These are phyloP conservation scores for Emergomyces africanus DNA, from an alignment of 2,329 filamentous ascomycete genomes.

Conservation along the genomic window DNA sequence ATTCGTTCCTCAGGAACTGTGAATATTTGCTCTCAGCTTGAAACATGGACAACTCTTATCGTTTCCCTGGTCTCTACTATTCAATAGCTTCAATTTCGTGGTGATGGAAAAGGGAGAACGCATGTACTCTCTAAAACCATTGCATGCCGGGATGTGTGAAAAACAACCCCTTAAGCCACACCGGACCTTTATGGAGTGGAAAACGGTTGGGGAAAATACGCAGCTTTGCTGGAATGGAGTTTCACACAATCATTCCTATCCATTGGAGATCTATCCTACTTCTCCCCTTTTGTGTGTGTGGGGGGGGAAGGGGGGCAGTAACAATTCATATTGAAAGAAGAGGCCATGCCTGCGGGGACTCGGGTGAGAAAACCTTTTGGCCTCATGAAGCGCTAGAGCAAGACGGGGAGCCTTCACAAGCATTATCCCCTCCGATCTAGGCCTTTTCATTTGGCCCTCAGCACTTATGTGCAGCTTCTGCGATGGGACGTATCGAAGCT, in stretches of 20 bases:
- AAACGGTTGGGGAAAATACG: neutral
- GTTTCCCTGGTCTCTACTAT: neutral
- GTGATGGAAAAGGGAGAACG: neutral
- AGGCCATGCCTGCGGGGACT: neutral
- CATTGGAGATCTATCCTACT: neutral
- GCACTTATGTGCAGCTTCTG: neutral
- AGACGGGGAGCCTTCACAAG: neutral
- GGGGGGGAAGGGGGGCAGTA: neutral
- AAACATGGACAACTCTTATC: neutral
- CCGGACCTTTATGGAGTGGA: neutral
- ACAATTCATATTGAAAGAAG: neutral
- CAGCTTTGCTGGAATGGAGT: neutral
- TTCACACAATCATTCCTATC: neutral
- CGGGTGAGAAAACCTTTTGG: neutral
- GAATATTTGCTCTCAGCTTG: neutral
- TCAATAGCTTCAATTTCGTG: neutral
- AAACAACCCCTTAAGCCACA: neutral
- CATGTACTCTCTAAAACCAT: neutral
- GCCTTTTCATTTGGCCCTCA: neutral
- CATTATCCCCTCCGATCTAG: neutral
- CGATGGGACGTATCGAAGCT: neutral
- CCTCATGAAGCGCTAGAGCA: neutral
- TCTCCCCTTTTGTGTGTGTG: neutral
- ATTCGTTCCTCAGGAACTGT: neutral
- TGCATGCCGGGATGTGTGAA: neutral